These are phyloP conservation scores for Ettlia oleoabundans DNA, from an alignment of 139 green algal species.

Conservation along the genomic window DNA sequence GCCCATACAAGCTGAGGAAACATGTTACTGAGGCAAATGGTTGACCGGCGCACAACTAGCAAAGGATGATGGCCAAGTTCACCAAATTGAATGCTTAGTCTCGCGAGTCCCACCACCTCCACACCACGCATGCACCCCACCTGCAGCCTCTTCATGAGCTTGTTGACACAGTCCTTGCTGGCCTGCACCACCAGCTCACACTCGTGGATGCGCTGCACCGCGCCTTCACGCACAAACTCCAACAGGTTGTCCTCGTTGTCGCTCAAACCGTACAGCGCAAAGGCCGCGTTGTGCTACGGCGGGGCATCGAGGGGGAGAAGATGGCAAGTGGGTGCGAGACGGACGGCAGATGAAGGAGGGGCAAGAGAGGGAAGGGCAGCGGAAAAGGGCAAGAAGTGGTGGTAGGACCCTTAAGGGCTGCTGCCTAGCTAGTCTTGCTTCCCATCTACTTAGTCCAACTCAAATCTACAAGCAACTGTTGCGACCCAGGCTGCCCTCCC, in stretches of 20 bases:
- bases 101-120: neutral
- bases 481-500: too few species aligned
- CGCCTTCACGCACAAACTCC: conserved; percentile 78
- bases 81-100: too few species aligned
- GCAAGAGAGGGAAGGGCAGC: neutral
- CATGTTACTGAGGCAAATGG: too few species aligned
- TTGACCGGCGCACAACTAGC: too few species aligned
- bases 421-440: neutral
- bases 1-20: too few species aligned
- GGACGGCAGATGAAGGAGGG: neutral
- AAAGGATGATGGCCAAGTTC: too few species aligned
- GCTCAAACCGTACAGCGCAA: conserved; percentile 95
- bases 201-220: conserved; percentile 71
- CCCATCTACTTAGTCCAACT: too few species aligned
- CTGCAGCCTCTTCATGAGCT: conserved; percentile 92
- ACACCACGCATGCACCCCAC: neutral
- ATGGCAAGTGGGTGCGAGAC: too few species aligned
- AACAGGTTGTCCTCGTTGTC: conserved; percentile 98
- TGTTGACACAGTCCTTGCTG: conserved; percentile 94
- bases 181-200: conserved; percentile 81
- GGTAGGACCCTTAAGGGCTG: neutral
- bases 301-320: conserved; percentile 37
- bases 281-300: conserved; percentile 90
- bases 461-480: too few species aligned
- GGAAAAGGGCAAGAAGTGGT: neutral